These are phyloP conservation scores for Clavispora carvajalis DNA, from an alignment of 805 yeast species.

Conservation along the genomic window DNA sequence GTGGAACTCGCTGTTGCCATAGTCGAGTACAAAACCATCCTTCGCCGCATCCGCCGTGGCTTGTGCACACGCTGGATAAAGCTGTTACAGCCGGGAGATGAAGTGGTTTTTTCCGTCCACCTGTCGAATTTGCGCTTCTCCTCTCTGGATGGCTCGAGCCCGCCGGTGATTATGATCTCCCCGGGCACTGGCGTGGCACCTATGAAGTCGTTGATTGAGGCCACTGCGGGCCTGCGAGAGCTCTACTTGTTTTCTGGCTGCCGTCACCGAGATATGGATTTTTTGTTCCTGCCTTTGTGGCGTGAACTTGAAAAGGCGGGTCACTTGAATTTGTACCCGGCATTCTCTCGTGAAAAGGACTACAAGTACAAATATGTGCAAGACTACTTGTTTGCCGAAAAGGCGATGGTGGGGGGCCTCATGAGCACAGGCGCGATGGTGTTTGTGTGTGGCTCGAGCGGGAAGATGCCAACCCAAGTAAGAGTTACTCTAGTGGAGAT, in stretches of 20 bases:
- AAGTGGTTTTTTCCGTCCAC: conserved; percentile 48
- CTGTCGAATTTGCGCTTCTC: conserved; percentile 38
- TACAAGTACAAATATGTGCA: conserved; percentile 61
- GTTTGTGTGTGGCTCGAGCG: conserved; percentile 89
- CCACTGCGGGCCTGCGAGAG: conserved; percentile 22
- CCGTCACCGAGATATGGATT: conserved; percentile 62
- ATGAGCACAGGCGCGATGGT: conserved; percentile 56
- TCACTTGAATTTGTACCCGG: conserved; percentile 33
- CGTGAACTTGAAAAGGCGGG: conserved; percentile 24
- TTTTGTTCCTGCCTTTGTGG: conserved; percentile 57
- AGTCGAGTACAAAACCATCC: conserved; percentile 80
- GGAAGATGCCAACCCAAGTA: conserved; percentile 88
- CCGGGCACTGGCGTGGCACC: conserved; percentile 99
- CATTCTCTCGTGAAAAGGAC: conserved; percentile 47
- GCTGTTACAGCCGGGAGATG: conserved; percentile 41
- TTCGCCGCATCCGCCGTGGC: conserved; percentile 72
- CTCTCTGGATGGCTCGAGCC: conserved; percentile 10
- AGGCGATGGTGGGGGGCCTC: conserved; percentile 44
- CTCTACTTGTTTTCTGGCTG: conserved; percentile 71
- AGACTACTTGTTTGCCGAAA: conserved; percentile 54
- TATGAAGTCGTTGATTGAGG: conserved; percentile 62
- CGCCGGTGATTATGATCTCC: conserved; percentile 64
- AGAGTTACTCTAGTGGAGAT: conserved; percentile 71
- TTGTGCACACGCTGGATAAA: conserved; percentile 76
- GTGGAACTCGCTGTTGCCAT: conserved; percentile 76